Base-by-base conservation (phyloP, 2,329 filamentous ascomycete species). In the Neodidymelliopsis sp. region DNA sequence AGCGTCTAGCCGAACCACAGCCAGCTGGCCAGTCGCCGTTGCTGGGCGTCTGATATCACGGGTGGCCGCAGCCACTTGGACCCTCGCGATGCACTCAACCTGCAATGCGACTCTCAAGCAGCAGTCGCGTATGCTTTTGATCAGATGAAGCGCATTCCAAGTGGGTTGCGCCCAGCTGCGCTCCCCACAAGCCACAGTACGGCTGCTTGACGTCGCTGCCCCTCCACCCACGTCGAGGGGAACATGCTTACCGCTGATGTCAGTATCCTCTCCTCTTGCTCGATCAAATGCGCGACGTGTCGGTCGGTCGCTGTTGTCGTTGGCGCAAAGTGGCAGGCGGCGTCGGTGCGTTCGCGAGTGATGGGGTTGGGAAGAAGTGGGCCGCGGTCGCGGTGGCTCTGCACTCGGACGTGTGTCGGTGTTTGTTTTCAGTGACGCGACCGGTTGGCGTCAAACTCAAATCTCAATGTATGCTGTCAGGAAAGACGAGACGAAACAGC, bases 371-470 rank as follows among this genome's bases (percentile, higher is more conserved):
- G 22, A 50, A 41, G 22, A 50, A 50, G 47, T 50, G 47, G 47
- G 47, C 41, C 47, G 47, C 47, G 24, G 38, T 42, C 45, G 45
- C 45, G 25, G 35, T 40, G 40, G 47, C 34, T 40, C 29, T 39
- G 29, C 39, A 22, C 47, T 49, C 28, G 34, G 34, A 38, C 36
- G 44, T 34, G 47, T 50, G 24, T 35, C 36, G 24, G 31, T 52
- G 49, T 52, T 52, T 52, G 49, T 52, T 52, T 52, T 46, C 42
- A 38, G 49, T 42, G 49, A 52, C 49, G 49, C 49, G 49, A 41
- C 49, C 37, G 49, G 40, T 37, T 44, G 47, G 47, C 47, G 40
- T 45, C 30, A 23, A 44, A 38, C 15, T 35, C 45, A 45, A 34
- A 35, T 24, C 23, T 39, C 40, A 30, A 29, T 24, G 30, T 34